Percentiles rank a stretch among this genome's conserved stretches.
phyloP scores from a whole-genome alignment of 1,139 yeast genomes.

The Candida mesenterica region DNA sequence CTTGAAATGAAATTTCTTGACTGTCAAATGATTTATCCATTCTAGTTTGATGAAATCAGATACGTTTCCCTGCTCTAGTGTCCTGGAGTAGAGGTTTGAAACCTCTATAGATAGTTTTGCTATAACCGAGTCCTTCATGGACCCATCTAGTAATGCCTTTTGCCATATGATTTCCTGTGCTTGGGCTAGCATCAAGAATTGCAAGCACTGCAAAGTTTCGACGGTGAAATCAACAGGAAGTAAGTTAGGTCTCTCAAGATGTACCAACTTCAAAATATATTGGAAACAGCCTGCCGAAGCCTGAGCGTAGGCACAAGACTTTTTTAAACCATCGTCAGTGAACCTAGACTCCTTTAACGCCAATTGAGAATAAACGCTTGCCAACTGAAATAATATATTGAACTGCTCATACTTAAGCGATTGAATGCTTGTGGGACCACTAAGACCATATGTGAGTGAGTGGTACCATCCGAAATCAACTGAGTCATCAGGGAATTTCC shows the following conservation, averaged over 20 bases:
- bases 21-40: slow-evolving; percentile 60
- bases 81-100: slow-evolving; percentile 51
- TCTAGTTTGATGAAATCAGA: slow-evolving; percentile 57
- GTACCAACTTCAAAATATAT: slow-evolving; percentile 23
- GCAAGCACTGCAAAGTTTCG: slow-evolving; percentile 29
- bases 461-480: slow-evolving; percentile 70
- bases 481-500: slow-evolving; percentile 42
- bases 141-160: slow-evolving; percentile 54
- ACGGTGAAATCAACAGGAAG: slow-evolving; percentile 25
- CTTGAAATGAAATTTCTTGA: slow-evolving; percentile 61
- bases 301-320: slow-evolving; percentile 64
- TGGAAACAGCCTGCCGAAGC: slow-evolving; percentile 69
- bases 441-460: slow-evolving; percentile 55
- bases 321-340: slow-evolving; percentile 57
- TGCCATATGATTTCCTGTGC: slow-evolving; percentile 89
- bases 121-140: slow-evolving; percentile 58
- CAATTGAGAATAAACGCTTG: slow-evolving; percentile 57
- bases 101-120: slow-evolving; percentile 66
- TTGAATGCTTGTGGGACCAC: slow-evolving; percentile 42
- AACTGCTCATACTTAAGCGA: slow-evolving; percentile 58
- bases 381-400: slow-evolving; percentile 69
- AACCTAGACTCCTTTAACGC: slow-evolving; percentile 46
- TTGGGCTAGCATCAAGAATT: slow-evolving; percentile 66
- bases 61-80: slow-evolving; percentile 44
- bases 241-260: slow-evolving; percentile 7